These are phyloP conservation scores for Rusavskia elegans DNA, from an alignment of 495 filamentous ascomycete genomes.

Conservation along the genomic window DNA sequence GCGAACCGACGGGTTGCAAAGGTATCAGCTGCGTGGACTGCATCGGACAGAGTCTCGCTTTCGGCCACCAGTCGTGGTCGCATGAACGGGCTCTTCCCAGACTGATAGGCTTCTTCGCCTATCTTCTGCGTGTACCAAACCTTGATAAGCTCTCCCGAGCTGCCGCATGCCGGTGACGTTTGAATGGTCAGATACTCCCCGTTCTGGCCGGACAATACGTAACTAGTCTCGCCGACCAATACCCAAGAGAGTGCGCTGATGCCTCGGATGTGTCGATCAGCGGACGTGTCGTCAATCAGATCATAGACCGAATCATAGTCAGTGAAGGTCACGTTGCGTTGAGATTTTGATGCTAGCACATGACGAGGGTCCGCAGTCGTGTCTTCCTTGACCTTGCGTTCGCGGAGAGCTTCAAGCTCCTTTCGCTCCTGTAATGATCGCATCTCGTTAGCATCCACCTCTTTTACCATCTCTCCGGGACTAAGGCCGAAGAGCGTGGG, in stretches of 20 bases:
- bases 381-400: not conserved
- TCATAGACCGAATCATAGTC: conserved; percentile 84
- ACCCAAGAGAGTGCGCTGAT: conserved; percentile 73
- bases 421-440: conserved; percentile 30
- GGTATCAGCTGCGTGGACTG: conserved; percentile 69
- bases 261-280: conserved; percentile 59
- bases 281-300: conserved; percentile 65
- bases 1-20: conserved; percentile 51
- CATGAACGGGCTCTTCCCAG: conserved; percentile 38
- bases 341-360: conserved; percentile 13
- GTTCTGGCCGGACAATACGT: conserved; percentile 40
- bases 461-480: conserved; percentile 60
- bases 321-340: conserved; percentile 48
- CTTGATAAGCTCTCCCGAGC: not conserved
- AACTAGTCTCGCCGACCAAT: conserved; percentile 43
- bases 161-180: conserved; percentile 11
- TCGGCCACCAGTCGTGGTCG: conserved; percentile 48
- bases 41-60: conserved; percentile 44
- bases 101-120: not conserved
- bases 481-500: conserved; percentile 91
- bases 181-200: conserved; percentile 52
- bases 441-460: conserved; percentile 40
- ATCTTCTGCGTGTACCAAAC: conserved; percentile 14
- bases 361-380: conserved; percentile 1
- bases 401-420: conserved; percentile 18